These are phyloP conservation scores for Brettanomyces naardenensis DNA, from an alignment of 805 yeast species.

Conservation along the genomic window DNA sequence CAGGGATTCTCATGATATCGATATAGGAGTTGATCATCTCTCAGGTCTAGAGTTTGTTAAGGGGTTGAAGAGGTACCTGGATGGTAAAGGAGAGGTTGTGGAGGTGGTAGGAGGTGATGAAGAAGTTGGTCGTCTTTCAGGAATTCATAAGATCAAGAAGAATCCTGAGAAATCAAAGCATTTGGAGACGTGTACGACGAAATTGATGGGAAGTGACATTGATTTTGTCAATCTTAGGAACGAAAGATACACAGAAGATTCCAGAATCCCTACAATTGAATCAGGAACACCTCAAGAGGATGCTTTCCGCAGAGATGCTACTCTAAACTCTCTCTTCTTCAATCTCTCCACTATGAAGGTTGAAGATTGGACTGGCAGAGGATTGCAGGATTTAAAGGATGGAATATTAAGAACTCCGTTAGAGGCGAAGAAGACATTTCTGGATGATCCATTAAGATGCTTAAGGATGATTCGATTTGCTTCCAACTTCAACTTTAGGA, in stretches of 20 bases:
- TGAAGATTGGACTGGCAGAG: slow-evolving; percentile 80
- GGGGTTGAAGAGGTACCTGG: slow-evolving; percentile 46
- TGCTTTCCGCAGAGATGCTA: slow-evolving; percentile 91
- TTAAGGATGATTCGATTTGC: slow-evolving; percentile 83
- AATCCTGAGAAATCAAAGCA: slow-evolving; percentile 97
- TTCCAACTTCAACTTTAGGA: slow-evolving; percentile 58
- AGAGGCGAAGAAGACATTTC: slow-evolving; percentile 74
- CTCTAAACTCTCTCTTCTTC: slow-evolving; percentile 85
- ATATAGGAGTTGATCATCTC: slow-evolving; percentile 78
- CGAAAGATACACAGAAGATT: slow-evolving; percentile 75
- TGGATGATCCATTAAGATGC: slow-evolving; percentile 92
- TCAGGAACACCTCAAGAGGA: slow-evolving; percentile 91
- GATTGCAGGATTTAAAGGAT: slow-evolving; percentile 58
- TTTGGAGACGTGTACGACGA: slow-evolving; percentile 92
- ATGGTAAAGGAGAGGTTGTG: slow-evolving; percentile 12
- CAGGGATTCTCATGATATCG: slow-evolving; percentile 74
- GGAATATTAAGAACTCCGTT: slow-evolving; percentile 86
- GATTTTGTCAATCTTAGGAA: slow-evolving; percentile 90
- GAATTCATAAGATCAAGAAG: slow-evolving; percentile 74
- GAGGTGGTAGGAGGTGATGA: slow-evolving; percentile 3
- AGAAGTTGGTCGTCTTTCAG: slow-evolving; percentile 14
- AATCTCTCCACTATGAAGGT: slow-evolving; percentile 60
- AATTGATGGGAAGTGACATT: slow-evolving; percentile 71
- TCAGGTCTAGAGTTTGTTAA: slow-evolving; percentile 85
- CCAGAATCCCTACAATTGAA: slow-evolving; percentile 76